Percentiles rank a stretch among this genome's conserved stretches.
phyloP scores from a whole-genome alignment of 78 protist genomes.

The Cyanophora paradoxa region DNA sequence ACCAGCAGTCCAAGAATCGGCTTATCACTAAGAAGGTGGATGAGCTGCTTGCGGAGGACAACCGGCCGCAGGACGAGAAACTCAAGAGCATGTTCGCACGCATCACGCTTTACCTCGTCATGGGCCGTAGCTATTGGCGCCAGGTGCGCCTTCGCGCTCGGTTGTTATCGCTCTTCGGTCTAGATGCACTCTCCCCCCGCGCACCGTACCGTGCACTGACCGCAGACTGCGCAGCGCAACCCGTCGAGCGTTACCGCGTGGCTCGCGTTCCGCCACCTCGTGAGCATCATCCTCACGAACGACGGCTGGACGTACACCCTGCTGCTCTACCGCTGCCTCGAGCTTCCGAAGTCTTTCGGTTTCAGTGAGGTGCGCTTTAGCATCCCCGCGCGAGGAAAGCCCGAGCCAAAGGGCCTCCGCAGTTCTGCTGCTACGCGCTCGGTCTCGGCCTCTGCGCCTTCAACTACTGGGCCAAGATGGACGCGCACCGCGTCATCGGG shows the following conservation, averaged over 20 bases:
- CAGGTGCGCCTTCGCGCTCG: too few relatives aligned
- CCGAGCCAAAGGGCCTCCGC: too few relatives aligned
- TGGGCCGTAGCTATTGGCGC: too few relatives aligned
- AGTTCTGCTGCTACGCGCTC: conserved; percentile 39
- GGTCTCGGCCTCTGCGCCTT: conserved; percentile 50
- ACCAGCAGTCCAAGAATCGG: conserved; percentile 45
- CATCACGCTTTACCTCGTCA: too few relatives aligned
- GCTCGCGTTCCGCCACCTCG: conserved; percentile 72
- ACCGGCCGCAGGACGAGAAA: too few relatives aligned
- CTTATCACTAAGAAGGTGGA: conserved; percentile 14
- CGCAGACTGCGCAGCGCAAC: too few relatives aligned
- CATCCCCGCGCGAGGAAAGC: too few relatives aligned
- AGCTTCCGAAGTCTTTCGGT: not conserved
- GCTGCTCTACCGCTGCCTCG: not conserved
- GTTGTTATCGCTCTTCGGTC: too few relatives aligned
- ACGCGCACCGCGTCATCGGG: conserved; percentile 77
- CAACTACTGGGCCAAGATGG: conserved; percentile 71
- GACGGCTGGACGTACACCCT: conserved; percentile 49
- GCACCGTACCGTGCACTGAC: too few relatives aligned
- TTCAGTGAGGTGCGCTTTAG: not conserved
- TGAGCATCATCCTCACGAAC: conserved; percentile 59
- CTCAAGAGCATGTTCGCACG: too few relatives aligned
- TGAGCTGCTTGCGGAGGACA: not conserved
- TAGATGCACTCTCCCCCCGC: too few relatives aligned
- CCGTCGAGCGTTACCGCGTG: conserved; percentile 77